Evolutionary conservation across 192 early-diverging fungal species (phyloP), one percentile per base, ranked within the genome.

Genomic region (Geosiphon pyriformis): DNA sequence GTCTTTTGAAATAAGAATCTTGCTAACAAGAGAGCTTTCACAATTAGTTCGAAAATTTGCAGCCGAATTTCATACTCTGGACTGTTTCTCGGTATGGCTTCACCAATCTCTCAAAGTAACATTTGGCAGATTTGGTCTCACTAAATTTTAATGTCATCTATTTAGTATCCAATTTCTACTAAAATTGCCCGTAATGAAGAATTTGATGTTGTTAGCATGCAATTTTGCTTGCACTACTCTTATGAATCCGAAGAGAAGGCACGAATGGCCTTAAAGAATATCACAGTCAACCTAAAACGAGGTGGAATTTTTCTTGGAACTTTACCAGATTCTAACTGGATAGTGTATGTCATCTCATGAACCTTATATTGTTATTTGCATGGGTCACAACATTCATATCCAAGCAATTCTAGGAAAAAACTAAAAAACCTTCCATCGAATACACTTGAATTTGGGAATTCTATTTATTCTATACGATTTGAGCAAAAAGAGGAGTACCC

Each of bases 201-300:
- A 20, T 91, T 93, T 55, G 90, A 96, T 70, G 79, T 94, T 27
- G 91, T 95, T n/a, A 93, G 88, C 42, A 88, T 91, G 73, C 97
- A 99, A 69, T 99, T 99, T 72, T 96, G 93, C 67, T 72, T 98
- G 51, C 97, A 98, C 74, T 99, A 99, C 74, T 88, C 92, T 0
- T 98, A 96, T 68, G 91, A 93, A 62, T 80, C 83, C 2, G 94
- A 98, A 74, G 51, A 67, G 22, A 92, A 89, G 70, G 94, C 87
- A 0, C 76, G 89, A 6, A 84, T 83, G 69, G 93, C 90, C 78
- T 75, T 99, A 50, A 73, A 81, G 54, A 96, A 95, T 69, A 88
- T 96, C 7, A 76, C 89, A 0, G 65, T 71, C 10, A 78, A 85
- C 12, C 74, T 99, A 69, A 75, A 74, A 4, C 64, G 77, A 12